Base-by-base conservation (phyloP, 306 rosid species). In the Vigna trinervia region DNA sequence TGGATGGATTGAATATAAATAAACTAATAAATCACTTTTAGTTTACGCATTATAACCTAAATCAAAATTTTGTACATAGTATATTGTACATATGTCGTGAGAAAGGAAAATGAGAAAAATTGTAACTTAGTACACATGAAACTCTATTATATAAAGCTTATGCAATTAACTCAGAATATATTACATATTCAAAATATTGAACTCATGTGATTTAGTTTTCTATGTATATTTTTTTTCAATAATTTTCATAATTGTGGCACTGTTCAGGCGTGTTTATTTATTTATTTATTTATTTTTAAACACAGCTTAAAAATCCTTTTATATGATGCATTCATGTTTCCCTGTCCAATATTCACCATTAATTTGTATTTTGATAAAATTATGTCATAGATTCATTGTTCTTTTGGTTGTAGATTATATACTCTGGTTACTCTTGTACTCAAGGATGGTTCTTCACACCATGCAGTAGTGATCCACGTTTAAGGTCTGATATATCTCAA, bases 391-490 rank as follows among this genome's bases (percentile, higher is more conserved):
- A 56, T 12, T 3, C 70, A 67, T 43, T 4, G 10, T 5, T 32
- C 7, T 34, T 64, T n/a, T 50, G 26, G 28, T 78, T 84, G 80
- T 83, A 94, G 98, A 73, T 92, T 77, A 81, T 94, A 76, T 94
- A 94, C 78, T 90, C 97, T 30, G 86, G 97, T 77, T 94, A 92
- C 74, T 80, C 91, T 59, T 96, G 99, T 60, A 83, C 90, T 47
- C 99, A 96, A 63, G 99, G 99, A n/a, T 96, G 99, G 98, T 91
- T 96, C 89, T 83, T 96, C 87, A 92, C 99, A 22, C 94, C 98
- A 59, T 96, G 98, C 85, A 8, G 87, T 10, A 87, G 94, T 73
- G 87, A 85, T 60, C 99, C 99, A 26, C 39, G 89, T 78, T 92
- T 92, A 86, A 92, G 99, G 99, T 92, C 20, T 64, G 86, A 74